Conservation (phyloP, 2,329 filamentous ascomycete genomes). For the Leptographium procerum region DNA sequence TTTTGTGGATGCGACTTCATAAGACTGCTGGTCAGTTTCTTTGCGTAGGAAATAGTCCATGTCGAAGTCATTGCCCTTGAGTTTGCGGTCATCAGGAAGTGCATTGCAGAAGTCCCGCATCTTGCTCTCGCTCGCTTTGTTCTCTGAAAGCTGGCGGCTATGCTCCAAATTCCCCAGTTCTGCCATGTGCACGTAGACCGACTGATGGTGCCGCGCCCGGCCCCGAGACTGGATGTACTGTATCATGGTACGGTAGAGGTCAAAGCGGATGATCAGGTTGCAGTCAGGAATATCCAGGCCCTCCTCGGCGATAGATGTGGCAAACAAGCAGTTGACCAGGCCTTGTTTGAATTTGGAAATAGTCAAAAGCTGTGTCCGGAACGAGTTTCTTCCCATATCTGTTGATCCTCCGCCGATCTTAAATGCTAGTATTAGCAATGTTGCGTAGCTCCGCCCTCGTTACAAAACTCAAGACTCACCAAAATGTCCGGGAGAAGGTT, state of each 20-base stretch:
- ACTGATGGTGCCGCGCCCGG: conserved; percentile 65
- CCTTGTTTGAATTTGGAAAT: conserved; percentile 54
- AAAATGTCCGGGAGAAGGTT: conserved; percentile 52
- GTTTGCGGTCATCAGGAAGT: conserved; percentile 62
- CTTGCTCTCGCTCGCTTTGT: conserved; percentile 45
- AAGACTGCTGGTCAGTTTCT: conserved; percentile 37
- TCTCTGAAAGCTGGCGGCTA: conserved; percentile 41
- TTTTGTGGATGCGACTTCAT: conserved; percentile 53
- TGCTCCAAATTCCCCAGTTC: conserved; percentile 59
- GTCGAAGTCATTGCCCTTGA: conserved; percentile 48
- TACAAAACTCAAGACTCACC: conserved; percentile 27
- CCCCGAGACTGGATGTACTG: conserved; percentile 92
- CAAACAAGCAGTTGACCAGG: conserved; percentile 51
- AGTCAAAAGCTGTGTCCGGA: conserved; percentile 58
- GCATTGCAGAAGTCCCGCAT: conserved; percentile 67
- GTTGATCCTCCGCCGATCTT: conserved; percentile 8
- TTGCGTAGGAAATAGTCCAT: conserved; percentile 43
- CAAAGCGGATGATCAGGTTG: conserved; percentile 63
- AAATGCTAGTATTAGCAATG: neutral
- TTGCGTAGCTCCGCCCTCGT: neutral
- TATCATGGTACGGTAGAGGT: conserved; percentile 81
- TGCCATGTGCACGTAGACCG: conserved; percentile 75
- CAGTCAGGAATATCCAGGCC: conserved; percentile 58
- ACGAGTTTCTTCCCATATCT: conserved; percentile 10
- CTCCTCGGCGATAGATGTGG: conserved; percentile 57